phyloP scores from a whole-genome alignment of 2,329 filamentous ascomycete species.

The Ophiostoma piceae region DNA sequence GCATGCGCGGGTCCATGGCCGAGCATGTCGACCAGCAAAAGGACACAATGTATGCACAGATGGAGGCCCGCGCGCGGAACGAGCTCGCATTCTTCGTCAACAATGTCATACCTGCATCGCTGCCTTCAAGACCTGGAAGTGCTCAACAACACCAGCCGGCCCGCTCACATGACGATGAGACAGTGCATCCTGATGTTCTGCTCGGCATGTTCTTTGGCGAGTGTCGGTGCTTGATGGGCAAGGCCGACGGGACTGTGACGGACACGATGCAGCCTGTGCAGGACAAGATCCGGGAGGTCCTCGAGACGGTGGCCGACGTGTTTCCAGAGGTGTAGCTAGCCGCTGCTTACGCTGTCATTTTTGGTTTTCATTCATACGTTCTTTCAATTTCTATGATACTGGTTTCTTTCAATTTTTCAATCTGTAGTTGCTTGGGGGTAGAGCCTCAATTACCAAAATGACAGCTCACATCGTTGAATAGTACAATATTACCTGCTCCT shows the following conservation, averaged over 20 bases:
- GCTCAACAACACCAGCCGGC: not conserved
- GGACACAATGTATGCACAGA: not conserved
- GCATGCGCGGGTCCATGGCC: not conserved
- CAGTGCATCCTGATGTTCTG: not conserved
- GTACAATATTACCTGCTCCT: too few relatives aligned
- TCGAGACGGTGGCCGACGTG: constrained; percentile 1
- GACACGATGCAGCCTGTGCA: not conserved
- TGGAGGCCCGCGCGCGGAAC: not conserved
- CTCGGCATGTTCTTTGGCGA: not conserved
- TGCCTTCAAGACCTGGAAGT: not conserved
- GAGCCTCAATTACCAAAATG: not conserved
- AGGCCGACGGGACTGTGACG: not conserved
- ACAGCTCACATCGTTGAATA: not conserved
- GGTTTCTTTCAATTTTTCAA: not conserved
- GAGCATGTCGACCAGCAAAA: not conserved
- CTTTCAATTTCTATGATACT: not conserved
- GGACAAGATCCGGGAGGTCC: not conserved
- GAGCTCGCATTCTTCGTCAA: not conserved
- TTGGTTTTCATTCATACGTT: not conserved
- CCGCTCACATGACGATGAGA: not conserved
- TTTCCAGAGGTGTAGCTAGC: not conserved
- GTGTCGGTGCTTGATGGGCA: not conserved
- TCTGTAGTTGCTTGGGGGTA: not conserved
- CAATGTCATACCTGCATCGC: not conserved
- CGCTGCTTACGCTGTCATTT: not conserved